Percentiles rank a stretch among this genome's conserved stretches.
Conservation (phyloP, 495 filamentous ascomycete species). For the Achaetomiella virescens region DNA sequence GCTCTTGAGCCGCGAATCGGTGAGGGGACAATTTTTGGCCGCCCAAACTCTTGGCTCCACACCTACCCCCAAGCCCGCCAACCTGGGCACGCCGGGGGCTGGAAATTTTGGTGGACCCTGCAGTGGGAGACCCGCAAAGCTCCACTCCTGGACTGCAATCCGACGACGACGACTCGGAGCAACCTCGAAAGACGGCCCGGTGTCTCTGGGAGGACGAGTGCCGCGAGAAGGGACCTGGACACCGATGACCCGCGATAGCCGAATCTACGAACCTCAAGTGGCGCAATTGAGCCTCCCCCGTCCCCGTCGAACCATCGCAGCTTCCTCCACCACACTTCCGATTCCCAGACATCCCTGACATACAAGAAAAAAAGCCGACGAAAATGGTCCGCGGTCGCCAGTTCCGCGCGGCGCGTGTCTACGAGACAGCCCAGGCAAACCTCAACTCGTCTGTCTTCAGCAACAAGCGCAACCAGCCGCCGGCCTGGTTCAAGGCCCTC, state of each 20-base stretch:
- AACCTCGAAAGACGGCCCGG: neutral
- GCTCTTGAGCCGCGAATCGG: neutral
- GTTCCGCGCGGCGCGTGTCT: slow-evolving; percentile 67
- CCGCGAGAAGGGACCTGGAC: neutral
- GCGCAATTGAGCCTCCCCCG: neutral
- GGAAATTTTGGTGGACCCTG: slow-evolving; percentile 3
- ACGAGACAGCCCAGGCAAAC: slow-evolving; percentile 55
- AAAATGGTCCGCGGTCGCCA: slow-evolving; percentile 43
- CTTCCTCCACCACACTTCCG: neutral
- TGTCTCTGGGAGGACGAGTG: neutral
- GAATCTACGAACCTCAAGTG: neutral
- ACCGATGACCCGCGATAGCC: neutral
- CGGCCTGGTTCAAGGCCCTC: slow-evolving; percentile 73
- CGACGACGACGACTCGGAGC: neutral
- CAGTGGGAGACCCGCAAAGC: slow-evolving; percentile 5
- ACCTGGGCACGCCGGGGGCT: neutral
- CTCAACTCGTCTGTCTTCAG: slow-evolving; percentile 43
- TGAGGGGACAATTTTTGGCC: slow-evolving; percentile 17
- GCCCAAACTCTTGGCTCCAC: no score
- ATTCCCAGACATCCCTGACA: neutral
- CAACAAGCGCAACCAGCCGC: slow-evolving; percentile 30
- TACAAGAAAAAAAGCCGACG: neutral
- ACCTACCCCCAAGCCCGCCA: neutral
- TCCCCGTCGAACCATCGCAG: neutral
- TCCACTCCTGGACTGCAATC: neutral